Evolutionary conservation across 495 filamentous ascomycete genomes (phyloP).

Genomic region (Xylaria scruposa): DNA sequence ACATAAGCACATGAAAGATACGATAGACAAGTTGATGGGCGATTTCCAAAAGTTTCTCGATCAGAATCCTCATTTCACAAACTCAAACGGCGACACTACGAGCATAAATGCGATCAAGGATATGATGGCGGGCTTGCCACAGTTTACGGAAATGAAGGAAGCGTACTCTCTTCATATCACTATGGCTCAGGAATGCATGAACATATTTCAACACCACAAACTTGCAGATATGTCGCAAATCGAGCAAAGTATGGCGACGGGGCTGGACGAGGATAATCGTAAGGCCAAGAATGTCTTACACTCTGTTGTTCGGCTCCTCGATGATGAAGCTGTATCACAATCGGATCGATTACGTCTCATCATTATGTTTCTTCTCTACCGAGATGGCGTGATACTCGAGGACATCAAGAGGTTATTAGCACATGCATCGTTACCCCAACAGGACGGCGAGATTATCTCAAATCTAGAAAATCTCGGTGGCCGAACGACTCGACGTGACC

Average conservation of each 20-base stretch:
- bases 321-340: conserved; percentile 72
- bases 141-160: conserved; percentile 94
- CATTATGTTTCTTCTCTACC: conserved; percentile 82
- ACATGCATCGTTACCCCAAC: conserved; percentile 77
- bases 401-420: conserved; percentile 85
- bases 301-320: conserved; percentile 82
- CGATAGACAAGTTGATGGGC: conserved; percentile 87
- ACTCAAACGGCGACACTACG: conserved; percentile 67
- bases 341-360: conserved; percentile 85
- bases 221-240: conserved; percentile 84
- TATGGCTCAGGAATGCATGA: conserved; percentile 99
- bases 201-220: conserved; percentile 82
- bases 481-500: conserved; percentile 67
- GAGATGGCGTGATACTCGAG: conserved; percentile 84
- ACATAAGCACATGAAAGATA: conserved; percentile 97
- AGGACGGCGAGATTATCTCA: conserved; percentile 72
- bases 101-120: conserved; percentile 93
- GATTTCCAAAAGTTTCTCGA: conserved; percentile 92
- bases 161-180: conserved; percentile 92
- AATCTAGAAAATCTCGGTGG: conserved; percentile 87
- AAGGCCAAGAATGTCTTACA: conserved; percentile 89
- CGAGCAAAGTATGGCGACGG: conserved; percentile 87
- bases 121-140: conserved; percentile 92
- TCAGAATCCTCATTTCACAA: conserved; percentile 92
- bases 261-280: conserved; percentile 88